phyloP scores from a whole-genome alignment of 2,329 filamentous ascomycete species.

The Canariomyces notabilis region DNA sequence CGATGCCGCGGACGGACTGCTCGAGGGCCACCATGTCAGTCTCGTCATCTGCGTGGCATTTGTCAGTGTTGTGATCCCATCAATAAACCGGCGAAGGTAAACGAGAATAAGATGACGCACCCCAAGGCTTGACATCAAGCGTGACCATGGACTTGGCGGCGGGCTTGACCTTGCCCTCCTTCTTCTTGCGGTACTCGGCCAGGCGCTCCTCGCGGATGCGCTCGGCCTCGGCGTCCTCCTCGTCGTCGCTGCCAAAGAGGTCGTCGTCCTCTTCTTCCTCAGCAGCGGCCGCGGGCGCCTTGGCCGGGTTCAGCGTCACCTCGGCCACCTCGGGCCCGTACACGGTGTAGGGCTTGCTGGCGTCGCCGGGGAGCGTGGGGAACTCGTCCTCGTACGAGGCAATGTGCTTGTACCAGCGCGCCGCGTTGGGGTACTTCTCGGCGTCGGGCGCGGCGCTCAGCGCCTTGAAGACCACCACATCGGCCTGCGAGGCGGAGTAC shows the following conservation, averaged over 20 bases:
- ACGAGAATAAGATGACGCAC: constrained; percentile 50
- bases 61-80: not conserved
- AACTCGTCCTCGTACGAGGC: constrained; percentile 90
- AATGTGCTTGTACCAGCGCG: constrained; percentile 99
- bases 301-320: constrained; percentile 78
- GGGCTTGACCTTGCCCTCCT: constrained; percentile 86
- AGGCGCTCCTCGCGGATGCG: constrained; percentile 83
- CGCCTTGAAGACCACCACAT: constrained; percentile 93
- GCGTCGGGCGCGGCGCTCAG: constrained; percentile 69
- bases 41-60: constrained; percentile 67
- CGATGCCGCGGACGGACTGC: constrained; percentile 71
- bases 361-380: constrained; percentile 82
- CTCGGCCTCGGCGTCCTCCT: constrained; percentile 85
- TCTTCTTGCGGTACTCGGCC: constrained; percentile 94
- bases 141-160: constrained; percentile 95
- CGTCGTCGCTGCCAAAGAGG: constrained; percentile 87
- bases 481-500: constrained; percentile 77
- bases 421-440: constrained; percentile 86
- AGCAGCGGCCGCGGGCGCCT: constrained; percentile 63
- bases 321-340: constrained; percentile 83
- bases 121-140: constrained; percentile 97
- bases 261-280: constrained; percentile 84
- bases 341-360: constrained; percentile 78
- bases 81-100: not conserved
- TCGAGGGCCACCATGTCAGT: constrained; percentile 84